These are phyloP conservation scores for Tricholoma sp. DNA, from an alignment of 768 basidiomycete genomes.

Conservation along the genomic window DNA sequence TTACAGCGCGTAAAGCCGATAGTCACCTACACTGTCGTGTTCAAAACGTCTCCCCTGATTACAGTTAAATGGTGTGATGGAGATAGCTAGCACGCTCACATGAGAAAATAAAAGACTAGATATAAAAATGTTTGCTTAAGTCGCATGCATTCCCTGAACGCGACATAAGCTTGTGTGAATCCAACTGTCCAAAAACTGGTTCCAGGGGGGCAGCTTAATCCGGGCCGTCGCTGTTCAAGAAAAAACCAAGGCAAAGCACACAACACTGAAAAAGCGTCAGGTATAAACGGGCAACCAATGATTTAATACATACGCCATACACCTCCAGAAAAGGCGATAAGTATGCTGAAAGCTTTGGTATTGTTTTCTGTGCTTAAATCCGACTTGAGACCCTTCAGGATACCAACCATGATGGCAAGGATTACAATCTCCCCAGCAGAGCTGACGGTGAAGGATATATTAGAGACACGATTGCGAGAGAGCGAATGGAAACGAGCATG, in stretches of 20 bases:
- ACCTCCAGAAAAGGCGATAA: slow-evolving; percentile 79
- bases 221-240: slow-evolving; percentile 62
- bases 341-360: slow-evolving; percentile 66
- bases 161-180: slow-evolving; percentile 60
- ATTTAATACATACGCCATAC: slow-evolving; percentile 52
- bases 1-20: not conserved
- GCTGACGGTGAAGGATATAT: slow-evolving; percentile 66
- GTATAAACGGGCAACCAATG: not conserved
- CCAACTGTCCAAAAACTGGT: slow-evolving; percentile 58
- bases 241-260: slow-evolving; percentile 75
- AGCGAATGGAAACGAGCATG: slow-evolving; percentile 58
- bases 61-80: not conserved
- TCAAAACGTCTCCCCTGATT: slow-evolving; percentile 68
- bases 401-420: slow-evolving; percentile 70
- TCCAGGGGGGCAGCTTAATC: slow-evolving; percentile 52
- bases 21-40: slow-evolving; percentile 60
- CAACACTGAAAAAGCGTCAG: slow-evolving; percentile 34
- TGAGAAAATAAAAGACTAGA: slow-evolving; percentile 71
- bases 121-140: slow-evolving; percentile 74
- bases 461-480: slow-evolving; percentile 67
- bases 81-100: slow-evolving; percentile 34
- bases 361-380: slow-evolving; percentile 64
- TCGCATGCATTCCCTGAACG: slow-evolving; percentile 57
- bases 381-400: slow-evolving; percentile 59
- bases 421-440: slow-evolving; percentile 69